phyloP scores from a whole-genome alignment of 2,329 filamentous ascomycete genomes.

The Chrysoporthe deuterocubensis region DNA sequence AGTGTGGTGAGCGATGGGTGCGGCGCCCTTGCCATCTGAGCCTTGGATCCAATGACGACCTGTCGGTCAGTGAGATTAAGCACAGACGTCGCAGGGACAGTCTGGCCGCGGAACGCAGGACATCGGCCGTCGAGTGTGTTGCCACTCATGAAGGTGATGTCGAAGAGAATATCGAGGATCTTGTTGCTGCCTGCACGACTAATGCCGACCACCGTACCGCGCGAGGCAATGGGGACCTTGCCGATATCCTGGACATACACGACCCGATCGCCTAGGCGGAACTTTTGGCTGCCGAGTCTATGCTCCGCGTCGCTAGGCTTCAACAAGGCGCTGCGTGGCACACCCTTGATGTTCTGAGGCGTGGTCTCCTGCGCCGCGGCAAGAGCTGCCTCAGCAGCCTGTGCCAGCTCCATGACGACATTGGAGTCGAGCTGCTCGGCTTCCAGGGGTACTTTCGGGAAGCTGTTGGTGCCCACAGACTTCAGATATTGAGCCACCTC shows the following conservation, averaged over 20 bases:
- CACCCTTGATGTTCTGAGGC: constrained; percentile 60
- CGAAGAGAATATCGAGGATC: constrained; percentile 90
- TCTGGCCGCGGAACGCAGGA: constrained; percentile 91
- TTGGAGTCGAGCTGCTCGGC: constrained; percentile 95
- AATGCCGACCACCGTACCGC: constrained; percentile 93
- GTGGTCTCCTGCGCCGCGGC: constrained; percentile 11
- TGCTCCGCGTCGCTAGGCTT: constrained; percentile 97
- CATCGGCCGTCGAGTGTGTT: constrained; percentile 89
- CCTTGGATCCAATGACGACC: constrained; percentile 70
- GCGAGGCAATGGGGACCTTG: constrained; percentile 89
- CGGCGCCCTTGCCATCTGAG: constrained; percentile 57
- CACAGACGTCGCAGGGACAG: constrained; percentile 84
- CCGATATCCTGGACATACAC: constrained; percentile 92
- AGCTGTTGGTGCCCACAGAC: constrained; percentile 84
- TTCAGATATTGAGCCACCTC: constrained; percentile 96
- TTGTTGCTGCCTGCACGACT: constrained; percentile 83
- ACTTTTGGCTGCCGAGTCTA: constrained; percentile 81
- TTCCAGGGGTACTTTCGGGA: constrained; percentile 94
- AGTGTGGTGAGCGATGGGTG: constrained; percentile 53
- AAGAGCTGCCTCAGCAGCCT: constrained; percentile 69
- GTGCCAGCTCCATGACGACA: constrained; percentile 79
- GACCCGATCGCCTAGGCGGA: constrained; percentile 84
- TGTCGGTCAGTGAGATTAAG: constrained; percentile 86
- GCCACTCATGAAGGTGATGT: constrained; percentile 95
- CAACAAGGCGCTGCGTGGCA: constrained; percentile 84